A percentile compares a stretch with the other conserved stretches of the same genome.
Evolutionary conservation across 495 filamentous ascomycete species (phyloP).

Genomic region (Tuber indicum): DNA sequence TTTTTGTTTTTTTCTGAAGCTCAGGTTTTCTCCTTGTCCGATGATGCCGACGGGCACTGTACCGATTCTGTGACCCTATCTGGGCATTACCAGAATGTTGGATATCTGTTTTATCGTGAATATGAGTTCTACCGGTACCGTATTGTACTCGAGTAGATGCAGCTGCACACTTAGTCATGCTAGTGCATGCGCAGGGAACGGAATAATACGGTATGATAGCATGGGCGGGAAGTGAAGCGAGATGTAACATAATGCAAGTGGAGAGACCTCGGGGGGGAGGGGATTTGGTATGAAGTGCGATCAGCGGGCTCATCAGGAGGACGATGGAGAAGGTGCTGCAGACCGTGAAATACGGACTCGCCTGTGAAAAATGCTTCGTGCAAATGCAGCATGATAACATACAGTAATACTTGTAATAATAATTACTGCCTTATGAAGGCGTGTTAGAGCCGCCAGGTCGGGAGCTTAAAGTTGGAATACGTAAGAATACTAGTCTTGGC

Average conservation of each 20-base stretch:
- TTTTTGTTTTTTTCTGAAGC: not conserved
- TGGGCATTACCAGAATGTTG: not conserved
- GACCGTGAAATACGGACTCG: not conserved
- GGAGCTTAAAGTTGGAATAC: not conserved
- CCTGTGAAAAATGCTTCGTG: not conserved
- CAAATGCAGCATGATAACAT: not conserved
- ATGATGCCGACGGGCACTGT: not conserved
- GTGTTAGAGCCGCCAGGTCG: not conserved
- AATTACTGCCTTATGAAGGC: too few species aligned
- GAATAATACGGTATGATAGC: not conserved
- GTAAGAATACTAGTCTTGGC: not conserved
- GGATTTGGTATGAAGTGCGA: not conserved
- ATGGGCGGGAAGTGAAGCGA: not conserved
- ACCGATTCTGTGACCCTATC: not conserved
- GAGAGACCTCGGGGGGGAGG: not conserved
- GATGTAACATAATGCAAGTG: not conserved
- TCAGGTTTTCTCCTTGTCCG: not conserved
- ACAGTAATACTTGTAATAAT: too few species aligned
- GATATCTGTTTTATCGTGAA: not conserved
- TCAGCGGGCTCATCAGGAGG: not conserved
- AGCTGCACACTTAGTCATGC: not conserved
- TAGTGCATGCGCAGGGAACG: not conserved
- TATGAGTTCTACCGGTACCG: not conserved
- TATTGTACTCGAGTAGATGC: not conserved
- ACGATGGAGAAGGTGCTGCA: not conserved